Conservation (phyloP, 169 alveolate genomes). For the Cryptosporidium canis region DNA sequence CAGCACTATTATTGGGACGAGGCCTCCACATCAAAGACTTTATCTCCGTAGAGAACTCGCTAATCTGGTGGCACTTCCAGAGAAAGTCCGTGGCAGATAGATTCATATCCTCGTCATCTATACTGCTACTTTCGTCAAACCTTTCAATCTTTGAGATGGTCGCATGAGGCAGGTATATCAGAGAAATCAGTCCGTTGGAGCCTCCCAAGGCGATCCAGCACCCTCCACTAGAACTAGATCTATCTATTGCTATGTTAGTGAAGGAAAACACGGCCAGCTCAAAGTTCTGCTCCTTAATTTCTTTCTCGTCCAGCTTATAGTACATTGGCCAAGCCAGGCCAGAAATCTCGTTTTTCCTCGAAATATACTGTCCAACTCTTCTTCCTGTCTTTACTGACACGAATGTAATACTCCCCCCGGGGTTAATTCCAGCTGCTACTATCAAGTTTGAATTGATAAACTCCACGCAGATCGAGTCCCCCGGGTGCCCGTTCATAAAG, state of each 20-base stretch:
- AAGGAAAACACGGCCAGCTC: slow-evolving; percentile 61
- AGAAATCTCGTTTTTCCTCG: slow-evolving; percentile 24
- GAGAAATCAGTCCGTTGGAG: slow-evolving; percentile 21
- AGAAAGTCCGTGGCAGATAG: slow-evolving; percentile 20
- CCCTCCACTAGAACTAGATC: slow-evolving; percentile 65
- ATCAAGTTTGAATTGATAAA: slow-evolving; percentile 37
- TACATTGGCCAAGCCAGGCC: slow-evolving; percentile 72
- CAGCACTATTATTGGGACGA: neutral
- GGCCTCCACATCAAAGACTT: slow-evolving; percentile 60
- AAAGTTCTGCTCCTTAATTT: neutral
- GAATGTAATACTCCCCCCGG: slow-evolving; percentile 43
- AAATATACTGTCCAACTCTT: slow-evolving; percentile 18
- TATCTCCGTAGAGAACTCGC: slow-evolving; percentile 61
- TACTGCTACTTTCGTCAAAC: neutral
- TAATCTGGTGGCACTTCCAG: slow-evolving; percentile 58
- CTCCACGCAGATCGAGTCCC: slow-evolving; percentile 54
- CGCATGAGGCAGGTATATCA: slow-evolving; percentile 28
- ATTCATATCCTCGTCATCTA: slow-evolving; percentile 20
- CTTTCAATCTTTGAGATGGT: slow-evolving; percentile 22
- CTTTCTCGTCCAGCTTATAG: slow-evolving; percentile 27
- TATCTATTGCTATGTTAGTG: slow-evolving; percentile 54
- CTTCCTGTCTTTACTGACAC: slow-evolving; percentile 58
- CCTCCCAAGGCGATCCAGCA: slow-evolving; percentile 70
- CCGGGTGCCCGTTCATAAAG: slow-evolving; percentile 40
- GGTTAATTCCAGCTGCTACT: slow-evolving; percentile 59